Base-by-base conservation (phyloP, 2,329 filamentous ascomycete genomes). In the Elsinoe ampelina region DNA sequence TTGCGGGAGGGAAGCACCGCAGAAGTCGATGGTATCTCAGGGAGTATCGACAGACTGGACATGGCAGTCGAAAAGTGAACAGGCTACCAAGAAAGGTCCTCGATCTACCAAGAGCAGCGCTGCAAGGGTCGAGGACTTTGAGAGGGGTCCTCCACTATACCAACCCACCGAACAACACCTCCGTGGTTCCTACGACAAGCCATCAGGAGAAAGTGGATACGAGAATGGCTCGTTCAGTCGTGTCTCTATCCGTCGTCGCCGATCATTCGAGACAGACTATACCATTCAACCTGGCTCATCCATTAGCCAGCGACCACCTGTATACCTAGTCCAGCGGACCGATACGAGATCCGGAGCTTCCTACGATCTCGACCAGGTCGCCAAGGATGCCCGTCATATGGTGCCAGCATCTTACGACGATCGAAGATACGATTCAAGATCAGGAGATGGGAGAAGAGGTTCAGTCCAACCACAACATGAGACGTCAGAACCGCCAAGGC, bases 251-350 rank as follows among this genome's bases (percentile, higher is more conserved):
- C 50, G 39, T n/a, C 39, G 41, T 8, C 41, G 54, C n/a, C 54
- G 54, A 5, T 56, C 54, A 2, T 56, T 56, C n/a, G 54, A 58
- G 12, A 55, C 48, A 6, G 56, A 50, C n/a, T 54, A 38, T 34
- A 58, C 57, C 6, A 32, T 58, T 6, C 39, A 39, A 3, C 57
- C 57, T 3, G 42, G 19, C 26, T 58, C 57, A 17, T 58, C 57
- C 17, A 52, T 58, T 36, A 58, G 57, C 38, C 51, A 58, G 15
- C 48, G 51, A 5, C 41, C 57, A 17, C 57, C 57, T 22, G 32
- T 56, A 4, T 36, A 34, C 11, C 32, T 47, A 20, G 26, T 36
- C n/a, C 30, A 47, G 6, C 26, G 34, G 20, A 19, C 5, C 19
- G 48, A 52, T n/a, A 19, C 17, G 7, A 19, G 19, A 13, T 7